Base-by-base conservation (phyloP, 2,329 filamentous ascomycete genomes). In the Exserohilum rostratum region DNA sequence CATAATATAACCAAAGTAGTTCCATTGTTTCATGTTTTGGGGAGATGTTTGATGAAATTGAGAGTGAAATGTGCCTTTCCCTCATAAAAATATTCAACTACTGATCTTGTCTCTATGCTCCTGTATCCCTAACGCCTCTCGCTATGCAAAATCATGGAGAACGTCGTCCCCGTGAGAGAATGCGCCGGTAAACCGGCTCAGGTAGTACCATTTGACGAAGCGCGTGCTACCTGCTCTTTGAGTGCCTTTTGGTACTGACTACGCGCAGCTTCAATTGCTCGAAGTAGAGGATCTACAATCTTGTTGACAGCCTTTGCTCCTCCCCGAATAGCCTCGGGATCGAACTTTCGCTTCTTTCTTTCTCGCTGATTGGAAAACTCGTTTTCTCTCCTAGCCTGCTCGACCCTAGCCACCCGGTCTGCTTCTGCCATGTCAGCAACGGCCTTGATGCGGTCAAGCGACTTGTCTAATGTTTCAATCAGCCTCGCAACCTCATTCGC, bases 401-500 rank as follows among this genome's bases (percentile, higher is more conserved):
- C 84, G 13, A 96, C 84, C 48, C 86, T 81, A n/a, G 83, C 81
- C 46, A 87, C 80, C 27, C 90, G 84, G 58, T 90, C 89, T 50
- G 80, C 80, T 68, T 97, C 93, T 0, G 95, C 95, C 65, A 91
- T 88, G 12, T 86, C 83, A 0, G 89, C 90, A 1, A 97, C 90
- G 13, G 88, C 87, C 53, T 89, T 85, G 73, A 98, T 93, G 22
- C 95, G 86, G 55, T 89, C 85, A 51, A 87, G 81, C 0, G 91
- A 93, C 55, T 89, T 86, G 55, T 86, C 85, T 12, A 99, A 82
- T 9, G 92, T 93, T 71, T 96, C 90, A 6, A 90, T 87, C 42
- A 97, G 83, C 58, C 90, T 91, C 6, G 87, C 86, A 12, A 97
- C 82, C 76, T 99, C 93, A 37, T 83, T 82, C 0, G 91, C 90